Evolutionary conservation across 2,329 filamentous ascomycete genomes (phyloP), one percentile per base, ranked within the genome.

Genomic region (Fusarium protoensiforme): DNA sequence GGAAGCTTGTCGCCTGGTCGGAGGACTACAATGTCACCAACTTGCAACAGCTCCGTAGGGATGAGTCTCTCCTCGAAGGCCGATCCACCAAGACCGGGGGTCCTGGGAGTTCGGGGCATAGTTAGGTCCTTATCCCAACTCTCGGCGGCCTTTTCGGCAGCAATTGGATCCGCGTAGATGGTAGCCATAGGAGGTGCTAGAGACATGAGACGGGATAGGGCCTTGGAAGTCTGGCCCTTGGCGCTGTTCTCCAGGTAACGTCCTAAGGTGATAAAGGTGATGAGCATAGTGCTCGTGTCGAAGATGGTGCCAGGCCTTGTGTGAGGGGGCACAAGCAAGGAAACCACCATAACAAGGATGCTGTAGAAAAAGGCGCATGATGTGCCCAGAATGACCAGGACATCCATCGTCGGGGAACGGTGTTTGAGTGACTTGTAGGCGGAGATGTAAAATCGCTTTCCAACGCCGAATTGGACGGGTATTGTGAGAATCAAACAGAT

Each of bases 291-390:
- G 83, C 95, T 98, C 1, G 96, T 99, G 80, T 99, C 96, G 78
- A 99, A 99, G 18, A 98, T 93, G 2, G 95, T 98, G 72, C 91
- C 92, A 1, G 96, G 96, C 56, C 94, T 90, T 3, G 88, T 89
- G 80, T 98, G 94, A 8, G 94, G 93, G 24, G 90, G 85, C n/a
- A 90, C 86, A 16, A 93, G 75, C 22, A 98, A 81, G 0, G 95
- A 97, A 18, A 98, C 91, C 6, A 92, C 63, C 94, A 99, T 98
- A 18, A 94, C 90, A 56, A 94, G 90, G 75, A 95, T 85, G 81
- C 96, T 98, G 84, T 98, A 99, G 83, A 98, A 96, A 85, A 98
- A 99, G 22, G 96, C 96, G 24, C 95, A 93, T 0, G 95, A 97
- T 8, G 96, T 99, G 61, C 96, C 96, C 20, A 99, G 85, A 66